These are phyloP conservation scores for Zoysia pacifica DNA, from an alignment of 176 grass and related monocot genomes.

Conservation along the genomic window DNA sequence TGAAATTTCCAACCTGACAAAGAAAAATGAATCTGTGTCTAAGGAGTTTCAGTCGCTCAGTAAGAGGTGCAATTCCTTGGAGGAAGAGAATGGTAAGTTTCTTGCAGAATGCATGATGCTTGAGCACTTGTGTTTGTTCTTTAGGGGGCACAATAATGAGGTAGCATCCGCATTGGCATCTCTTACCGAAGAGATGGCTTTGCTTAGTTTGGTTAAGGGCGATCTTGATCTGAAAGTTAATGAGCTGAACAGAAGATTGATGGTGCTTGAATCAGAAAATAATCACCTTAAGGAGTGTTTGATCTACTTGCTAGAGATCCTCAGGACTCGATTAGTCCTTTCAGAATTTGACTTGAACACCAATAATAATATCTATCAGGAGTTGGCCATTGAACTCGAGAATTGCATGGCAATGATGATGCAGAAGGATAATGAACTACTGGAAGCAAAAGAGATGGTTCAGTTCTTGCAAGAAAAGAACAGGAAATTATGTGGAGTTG, in stretches of 20 bases:
- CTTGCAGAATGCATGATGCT: conserved; percentile 68
- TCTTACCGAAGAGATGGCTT: conserved; percentile 64
- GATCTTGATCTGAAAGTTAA: conserved; percentile 45
- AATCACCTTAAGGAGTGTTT: conserved; percentile 54
- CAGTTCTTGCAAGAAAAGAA: conserved; percentile 53
- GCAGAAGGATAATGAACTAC: conserved; percentile 54
- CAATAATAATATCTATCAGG: conserved; percentile 46
- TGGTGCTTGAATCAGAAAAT: conserved; percentile 63
- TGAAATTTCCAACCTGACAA: conserved; percentile 48
- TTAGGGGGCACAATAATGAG: conserved; percentile 74
- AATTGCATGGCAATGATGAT: conserved; percentile 37
- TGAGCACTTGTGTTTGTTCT: conserved; percentile 72
- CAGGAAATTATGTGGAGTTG: conserved; percentile 51
- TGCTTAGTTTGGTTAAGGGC: conserved; percentile 58
- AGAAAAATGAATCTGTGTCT: conserved; percentile 52
- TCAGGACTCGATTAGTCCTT: conserved; percentile 57
- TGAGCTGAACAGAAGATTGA: conserved; percentile 49
- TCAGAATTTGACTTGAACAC: conserved; percentile 76
- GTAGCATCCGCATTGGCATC: conserved; percentile 61
- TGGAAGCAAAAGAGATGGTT: conserved; percentile 63
- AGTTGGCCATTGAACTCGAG: conserved; percentile 60
- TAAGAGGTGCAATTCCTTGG: conserved; percentile 49
- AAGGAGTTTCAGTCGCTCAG: conserved; percentile 53
- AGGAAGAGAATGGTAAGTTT: conserved; percentile 44
- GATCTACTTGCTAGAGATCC: conserved; percentile 57